Conservation (phyloP, 805 yeast genomes). For the Yamadazyma akitaensis region DNA sequence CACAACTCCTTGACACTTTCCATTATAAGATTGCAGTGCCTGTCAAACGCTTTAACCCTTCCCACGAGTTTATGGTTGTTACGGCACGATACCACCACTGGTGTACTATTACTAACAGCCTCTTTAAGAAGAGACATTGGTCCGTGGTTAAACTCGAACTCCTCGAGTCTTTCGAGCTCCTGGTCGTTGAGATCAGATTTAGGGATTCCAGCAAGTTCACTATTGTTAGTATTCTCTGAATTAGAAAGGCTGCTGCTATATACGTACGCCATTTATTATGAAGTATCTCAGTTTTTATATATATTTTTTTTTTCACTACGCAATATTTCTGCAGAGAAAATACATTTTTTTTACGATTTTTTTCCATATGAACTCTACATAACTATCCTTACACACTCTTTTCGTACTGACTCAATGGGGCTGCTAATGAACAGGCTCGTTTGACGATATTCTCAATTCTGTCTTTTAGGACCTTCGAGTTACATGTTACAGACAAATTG, state of each 20-base stretch:
- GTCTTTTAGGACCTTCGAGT: conserved; percentile 71
- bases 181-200: conserved; percentile 74
- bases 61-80: conserved; percentile 91
- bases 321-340: neutral
- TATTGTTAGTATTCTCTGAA: conserved; percentile 30
- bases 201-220: conserved; percentile 70
- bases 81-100: conserved; percentile 83
- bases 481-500: conserved; percentile 64
- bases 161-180: conserved; percentile 80
- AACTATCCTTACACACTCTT: conserved; percentile 14
- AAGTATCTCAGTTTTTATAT: too few species aligned
- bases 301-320: neutral
- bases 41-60: conserved; percentile 89
- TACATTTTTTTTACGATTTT: conserved; percentile 2
- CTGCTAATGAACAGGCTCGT: conserved; percentile 75
- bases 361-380: neutral
- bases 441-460: conserved; percentile 78
- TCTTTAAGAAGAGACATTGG: conserved; percentile 87
- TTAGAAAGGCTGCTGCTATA: neutral
- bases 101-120: conserved; percentile 70
- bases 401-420: conserved; percentile 63
- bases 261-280: conserved; percentile 12
- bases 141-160: conserved; percentile 82
- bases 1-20: conserved; percentile 90
- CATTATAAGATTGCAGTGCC: conserved; percentile 90